Conservation (phyloP, 306 rosid genomes). For the Gleditsia sinensis region DNA sequence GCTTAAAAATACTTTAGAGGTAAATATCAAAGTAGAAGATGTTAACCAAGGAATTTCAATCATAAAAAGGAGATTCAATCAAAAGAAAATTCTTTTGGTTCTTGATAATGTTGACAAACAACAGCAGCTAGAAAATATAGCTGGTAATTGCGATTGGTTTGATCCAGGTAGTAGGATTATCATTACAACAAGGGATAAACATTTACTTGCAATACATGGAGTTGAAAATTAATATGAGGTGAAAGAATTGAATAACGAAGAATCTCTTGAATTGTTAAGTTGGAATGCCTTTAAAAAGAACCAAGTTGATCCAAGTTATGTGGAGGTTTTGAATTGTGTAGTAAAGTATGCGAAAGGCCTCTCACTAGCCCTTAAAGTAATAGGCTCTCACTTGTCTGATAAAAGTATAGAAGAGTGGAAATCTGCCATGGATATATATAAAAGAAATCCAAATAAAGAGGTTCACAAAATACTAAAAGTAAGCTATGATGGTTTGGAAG, state of each 20-base stretch:
- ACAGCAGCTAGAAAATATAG: no score
- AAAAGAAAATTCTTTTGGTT: conserved; percentile 26
- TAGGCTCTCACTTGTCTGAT: conserved; percentile 26
- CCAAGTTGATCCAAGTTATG: not conserved
- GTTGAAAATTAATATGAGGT: not conserved
- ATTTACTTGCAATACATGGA: conserved; percentile 5
- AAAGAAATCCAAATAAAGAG: not conserved
- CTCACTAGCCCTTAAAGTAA: conserved; percentile 32
- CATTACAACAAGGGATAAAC: conserved; percentile 23
- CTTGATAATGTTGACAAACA: conserved; percentile 36
- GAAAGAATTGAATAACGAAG: not conserved
- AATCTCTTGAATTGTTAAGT: conserved; percentile 30
- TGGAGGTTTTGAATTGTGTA: not conserved
- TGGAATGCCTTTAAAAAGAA: conserved; percentile 27
- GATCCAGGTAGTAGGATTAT: not conserved
- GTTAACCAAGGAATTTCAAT: not conserved
- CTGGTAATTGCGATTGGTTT: not conserved
- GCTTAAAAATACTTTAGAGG: not conserved
- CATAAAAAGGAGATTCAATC: conserved; percentile 11
- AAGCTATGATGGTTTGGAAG: conserved; percentile 21
- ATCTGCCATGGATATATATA: not conserved
- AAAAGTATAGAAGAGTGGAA: conserved; percentile 11
- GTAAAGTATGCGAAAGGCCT: conserved; percentile 11
- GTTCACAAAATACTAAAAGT: conserved; percentile 5
- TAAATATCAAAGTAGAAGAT: not conserved